A percentile compares a stretch with the other conserved stretches of the same genome.
Conservation (phyloP, 2,329 filamentous ascomycete genomes). For the Trichoderma simmonsii region DNA sequence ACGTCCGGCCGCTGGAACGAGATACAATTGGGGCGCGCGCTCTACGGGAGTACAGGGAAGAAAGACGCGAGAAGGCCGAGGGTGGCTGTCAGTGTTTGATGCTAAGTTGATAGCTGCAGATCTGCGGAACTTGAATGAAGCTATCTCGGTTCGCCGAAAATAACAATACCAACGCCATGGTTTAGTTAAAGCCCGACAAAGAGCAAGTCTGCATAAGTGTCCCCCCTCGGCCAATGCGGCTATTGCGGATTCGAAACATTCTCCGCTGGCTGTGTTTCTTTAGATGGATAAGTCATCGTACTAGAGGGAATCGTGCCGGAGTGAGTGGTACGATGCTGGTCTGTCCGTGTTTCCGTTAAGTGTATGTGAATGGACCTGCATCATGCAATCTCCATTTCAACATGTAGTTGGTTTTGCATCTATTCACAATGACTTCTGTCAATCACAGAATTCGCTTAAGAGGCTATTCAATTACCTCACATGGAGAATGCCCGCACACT, state of each 20-base stretch:
- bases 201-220: background rate
- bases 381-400: background rate
- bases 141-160: background rate
- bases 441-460: background rate
- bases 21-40: background rate
- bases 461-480: background rate
- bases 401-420: background rate
- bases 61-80: background rate
- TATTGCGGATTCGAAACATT: background rate
- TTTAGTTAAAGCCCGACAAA: background rate
- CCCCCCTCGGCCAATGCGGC: background rate
- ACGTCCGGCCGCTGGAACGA: background rate
- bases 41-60: background rate
- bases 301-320: background rate
- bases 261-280: background rate
- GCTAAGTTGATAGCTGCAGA: background rate
- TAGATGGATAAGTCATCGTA: background rate
- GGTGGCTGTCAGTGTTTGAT: background rate
- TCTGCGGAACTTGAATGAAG: background rate
- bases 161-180: slow-evolving; percentile 8
- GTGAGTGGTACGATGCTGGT: background rate
- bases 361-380: background rate
- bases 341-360: background rate
- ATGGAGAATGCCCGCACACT: background rate
- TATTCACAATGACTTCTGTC: background rate